phyloP scores from a whole-genome alignment of 163 green algal species.

The Volvox carteri region DNA sequence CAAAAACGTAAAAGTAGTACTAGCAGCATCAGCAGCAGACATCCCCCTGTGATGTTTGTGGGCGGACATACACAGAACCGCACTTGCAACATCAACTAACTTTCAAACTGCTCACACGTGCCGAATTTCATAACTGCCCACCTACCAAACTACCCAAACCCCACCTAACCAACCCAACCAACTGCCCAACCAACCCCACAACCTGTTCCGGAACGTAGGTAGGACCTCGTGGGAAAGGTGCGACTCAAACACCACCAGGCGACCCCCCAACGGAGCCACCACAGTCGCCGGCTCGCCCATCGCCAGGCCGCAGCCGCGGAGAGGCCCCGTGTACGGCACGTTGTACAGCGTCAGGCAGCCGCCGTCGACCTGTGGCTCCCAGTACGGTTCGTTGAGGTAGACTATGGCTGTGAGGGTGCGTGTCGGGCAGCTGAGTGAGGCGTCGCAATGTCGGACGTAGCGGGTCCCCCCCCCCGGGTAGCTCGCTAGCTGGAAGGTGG shows the following conservation, averaged over 20 bases:
- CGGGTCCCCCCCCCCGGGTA: conserved; percentile 79
- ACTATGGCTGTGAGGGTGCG: conserved; percentile 78
- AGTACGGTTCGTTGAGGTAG: conserved; percentile 78
- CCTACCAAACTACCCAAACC: no score
- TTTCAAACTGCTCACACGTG: no score
- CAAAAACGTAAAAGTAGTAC: no score
- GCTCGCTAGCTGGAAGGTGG: conserved; percentile 77
- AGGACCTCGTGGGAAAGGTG: conserved; percentile 82
- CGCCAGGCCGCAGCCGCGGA: conserved; percentile 15
- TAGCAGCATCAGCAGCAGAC: no score
- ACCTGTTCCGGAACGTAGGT: conserved; percentile 58
- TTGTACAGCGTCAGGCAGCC: conserved; percentile 73
- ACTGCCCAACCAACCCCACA: no score
- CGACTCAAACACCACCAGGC: conserved; percentile 81
- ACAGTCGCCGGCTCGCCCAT: conserved; percentile 60
- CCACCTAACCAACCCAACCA: no score
- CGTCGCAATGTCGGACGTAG: conserved; percentile 82
- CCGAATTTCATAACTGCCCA: no score
- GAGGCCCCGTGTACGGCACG: neutral
- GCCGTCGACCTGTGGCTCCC: conserved; percentile 66
- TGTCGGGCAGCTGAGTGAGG: conserved; percentile 61
- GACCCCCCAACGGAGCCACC: conserved; percentile 70
- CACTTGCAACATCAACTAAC: no score
- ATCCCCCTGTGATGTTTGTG: no score
- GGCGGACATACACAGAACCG: no score